Evolutionary conservation across 192 early-diverging fungal species (phyloP).

Genomic region (Chytriomyces confervae): DNA sequence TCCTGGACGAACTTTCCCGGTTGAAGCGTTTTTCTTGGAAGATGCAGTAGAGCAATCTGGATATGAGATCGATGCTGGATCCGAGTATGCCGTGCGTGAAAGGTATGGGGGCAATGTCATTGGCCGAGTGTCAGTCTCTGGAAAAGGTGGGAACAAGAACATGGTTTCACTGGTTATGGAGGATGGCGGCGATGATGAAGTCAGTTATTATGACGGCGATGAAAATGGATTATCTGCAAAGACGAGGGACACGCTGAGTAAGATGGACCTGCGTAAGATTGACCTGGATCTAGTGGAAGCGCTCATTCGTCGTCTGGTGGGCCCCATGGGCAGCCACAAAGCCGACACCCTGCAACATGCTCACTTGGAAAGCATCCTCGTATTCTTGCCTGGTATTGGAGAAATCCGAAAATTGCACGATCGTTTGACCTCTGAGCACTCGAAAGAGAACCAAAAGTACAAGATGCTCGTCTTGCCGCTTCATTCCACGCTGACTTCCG

Average conservation of each 20-base stretch:
- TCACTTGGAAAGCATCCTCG: conserved; percentile 64
- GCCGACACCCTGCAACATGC: too few relatives aligned
- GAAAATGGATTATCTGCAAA: neutral
- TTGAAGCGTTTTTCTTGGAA: conserved; percentile 62
- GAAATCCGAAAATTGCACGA: conserved; percentile 72
- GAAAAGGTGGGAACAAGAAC: conserved; percentile 50
- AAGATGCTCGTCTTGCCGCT: conserved; percentile 55
- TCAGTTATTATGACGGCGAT: conserved; percentile 24
- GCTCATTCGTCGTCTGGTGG: conserved; percentile 51
- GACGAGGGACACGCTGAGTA: conserved; percentile 13
- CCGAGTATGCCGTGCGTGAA: conserved; percentile 42
- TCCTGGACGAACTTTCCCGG: conserved; percentile 65
- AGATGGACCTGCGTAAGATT: conserved; percentile 58
- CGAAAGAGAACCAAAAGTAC: conserved; percentile 46
- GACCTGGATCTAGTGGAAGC: conserved; percentile 61
- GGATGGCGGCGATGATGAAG: conserved; percentile 29
- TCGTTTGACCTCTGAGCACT: conserved; percentile 45
- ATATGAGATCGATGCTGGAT: conserved; percentile 59
- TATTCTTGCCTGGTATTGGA: conserved; percentile 68
- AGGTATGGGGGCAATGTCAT: conserved; percentile 23
- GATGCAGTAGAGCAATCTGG: conserved; percentile 67
- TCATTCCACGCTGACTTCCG: conserved; percentile 65
- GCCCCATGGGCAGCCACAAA: neutral
- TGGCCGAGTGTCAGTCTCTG: conserved; percentile 48
- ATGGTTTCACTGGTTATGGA: conserved; percentile 21